Conservation (phyloP, 2,329 filamentous ascomycete genomes). For the Aspergillus flavus region DNA sequence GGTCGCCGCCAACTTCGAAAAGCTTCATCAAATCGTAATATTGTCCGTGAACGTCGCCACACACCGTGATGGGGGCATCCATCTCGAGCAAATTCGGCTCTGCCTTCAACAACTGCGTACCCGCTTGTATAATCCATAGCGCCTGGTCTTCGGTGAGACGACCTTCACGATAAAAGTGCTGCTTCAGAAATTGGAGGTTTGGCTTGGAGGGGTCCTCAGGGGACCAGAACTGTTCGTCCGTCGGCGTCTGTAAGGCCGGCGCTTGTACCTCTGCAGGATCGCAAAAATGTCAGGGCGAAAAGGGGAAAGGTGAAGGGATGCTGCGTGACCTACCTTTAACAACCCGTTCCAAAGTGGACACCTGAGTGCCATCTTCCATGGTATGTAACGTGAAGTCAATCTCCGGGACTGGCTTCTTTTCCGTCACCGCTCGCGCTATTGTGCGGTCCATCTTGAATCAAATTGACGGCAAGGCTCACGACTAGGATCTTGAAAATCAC, state of each 20-base stretch:
- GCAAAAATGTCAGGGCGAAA: conserved; percentile 18
- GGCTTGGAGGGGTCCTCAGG: conserved; percentile 85
- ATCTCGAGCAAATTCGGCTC: conserved; percentile 98
- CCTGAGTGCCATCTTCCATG: conserved; percentile 95
- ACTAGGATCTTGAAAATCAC: conserved; percentile 16
- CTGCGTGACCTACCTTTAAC: conserved; percentile 78
- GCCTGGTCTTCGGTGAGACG: conserved; percentile 97
- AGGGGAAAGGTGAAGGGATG: not conserved
- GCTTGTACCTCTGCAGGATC: conserved; percentile 82
- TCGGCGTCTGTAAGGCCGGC: conserved; percentile 88
- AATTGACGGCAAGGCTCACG: conserved; percentile 6
- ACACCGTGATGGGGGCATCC: conserved; percentile 98
- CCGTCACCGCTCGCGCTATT: conserved; percentile 84
- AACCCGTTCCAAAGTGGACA: conserved; percentile 92
- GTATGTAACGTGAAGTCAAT: conserved; percentile 98
- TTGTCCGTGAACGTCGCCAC: conserved; percentile 96
- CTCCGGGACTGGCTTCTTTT: conserved; percentile 95
- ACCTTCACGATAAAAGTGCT: conserved; percentile 97
- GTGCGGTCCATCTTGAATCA: conserved; percentile 43
- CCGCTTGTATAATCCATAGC: conserved; percentile 87
- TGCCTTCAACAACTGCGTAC: conserved; percentile 80
- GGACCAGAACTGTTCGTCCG: conserved; percentile 92
- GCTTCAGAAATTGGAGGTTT: conserved; percentile 91
- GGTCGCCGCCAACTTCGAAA: conserved; percentile 96
- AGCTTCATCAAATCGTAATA: conserved; percentile 99